Evolutionary conservation across 305 asterid genomes (phyloP).

Genomic region (Fraxinus angustifolia): DNA sequence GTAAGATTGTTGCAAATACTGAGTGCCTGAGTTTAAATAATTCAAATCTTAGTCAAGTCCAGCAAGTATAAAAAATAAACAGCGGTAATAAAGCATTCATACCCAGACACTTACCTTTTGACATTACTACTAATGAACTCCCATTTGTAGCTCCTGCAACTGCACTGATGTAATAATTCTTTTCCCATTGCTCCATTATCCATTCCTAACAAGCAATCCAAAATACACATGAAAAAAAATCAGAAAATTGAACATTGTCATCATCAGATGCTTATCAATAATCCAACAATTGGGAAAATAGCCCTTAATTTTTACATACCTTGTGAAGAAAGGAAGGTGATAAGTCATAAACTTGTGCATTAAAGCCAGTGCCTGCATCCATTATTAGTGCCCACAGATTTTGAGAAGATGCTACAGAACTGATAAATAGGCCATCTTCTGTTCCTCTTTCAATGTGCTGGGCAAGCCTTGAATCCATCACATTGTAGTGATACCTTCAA

Average conservation of each 20-base stretch:
- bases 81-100: background rate
- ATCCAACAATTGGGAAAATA: background rate
- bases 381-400: slow-evolving; percentile 85
- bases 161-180: slow-evolving; percentile 66
- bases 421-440: slow-evolving; percentile 66
- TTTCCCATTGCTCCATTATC: slow-evolving; percentile 82
- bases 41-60: slow-evolving; percentile 4
- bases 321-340: slow-evolving; percentile 73
- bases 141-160: slow-evolving; percentile 73
- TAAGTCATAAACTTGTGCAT: slow-evolving; percentile 54
- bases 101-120: slow-evolving; percentile 47
- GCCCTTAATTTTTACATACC: slow-evolving; percentile 32
- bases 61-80: background rate
- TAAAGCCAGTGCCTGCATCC: slow-evolving; percentile 91
- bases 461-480: slow-evolving; percentile 58
- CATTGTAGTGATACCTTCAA: slow-evolving; percentile 82
- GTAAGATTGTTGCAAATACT: slow-evolving; percentile 71
- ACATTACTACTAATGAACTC: slow-evolving; percentile 76
- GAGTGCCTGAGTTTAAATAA: slow-evolving; percentile 50
- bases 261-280: background rate
- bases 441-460: slow-evolving; percentile 79
- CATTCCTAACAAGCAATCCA: slow-evolving; percentile 52
- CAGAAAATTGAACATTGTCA: background rate
- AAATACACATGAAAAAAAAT: background rate
- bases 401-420: slow-evolving; percentile 63